Evolutionary conservation across 169 alveolate species (phyloP).

Genomic region (Amoebophrya sp.): DNA sequence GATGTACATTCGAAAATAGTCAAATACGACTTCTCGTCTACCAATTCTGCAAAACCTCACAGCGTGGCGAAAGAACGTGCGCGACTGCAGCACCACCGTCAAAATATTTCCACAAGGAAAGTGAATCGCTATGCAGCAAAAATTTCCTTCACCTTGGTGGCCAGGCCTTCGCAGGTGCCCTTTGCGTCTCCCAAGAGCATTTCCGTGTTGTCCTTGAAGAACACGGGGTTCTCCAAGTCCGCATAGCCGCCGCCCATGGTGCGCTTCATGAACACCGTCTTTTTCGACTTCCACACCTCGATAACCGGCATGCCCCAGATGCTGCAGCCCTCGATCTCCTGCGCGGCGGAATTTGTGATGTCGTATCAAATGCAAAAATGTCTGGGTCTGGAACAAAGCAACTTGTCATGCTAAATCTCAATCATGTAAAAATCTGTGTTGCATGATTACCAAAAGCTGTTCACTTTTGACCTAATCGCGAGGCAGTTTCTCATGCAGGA

Average conservation of each 20-base stretch:
- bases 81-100: too few species aligned
- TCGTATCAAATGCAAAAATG: too few species aligned
- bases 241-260: constrained; percentile 78
- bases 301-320: constrained; percentile 87
- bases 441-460: too few species aligned
- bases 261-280: constrained; percentile 68
- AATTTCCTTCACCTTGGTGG: constrained; percentile 39
- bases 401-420: too few species aligned
- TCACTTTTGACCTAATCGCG: too few species aligned
- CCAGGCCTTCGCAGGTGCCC: constrained; percentile 50
- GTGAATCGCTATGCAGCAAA: neutral
- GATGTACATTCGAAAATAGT: neutral
- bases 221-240: constrained; percentile 74
- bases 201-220: constrained; percentile 61
- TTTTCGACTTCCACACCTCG: constrained; percentile 77
- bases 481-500: too few species aligned
- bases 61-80: neutral
- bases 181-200: constrained; percentile 73
- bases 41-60: neutral
- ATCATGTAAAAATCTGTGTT: too few species aligned
- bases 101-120: neutral
- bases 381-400: too few species aligned
- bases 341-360: constrained; percentile 40
- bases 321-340: constrained; percentile 55
- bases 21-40: neutral